phyloP scores from a whole-genome alignment of 257 asterid genomes.

The Schizonepeta tenuifolia region DNA sequence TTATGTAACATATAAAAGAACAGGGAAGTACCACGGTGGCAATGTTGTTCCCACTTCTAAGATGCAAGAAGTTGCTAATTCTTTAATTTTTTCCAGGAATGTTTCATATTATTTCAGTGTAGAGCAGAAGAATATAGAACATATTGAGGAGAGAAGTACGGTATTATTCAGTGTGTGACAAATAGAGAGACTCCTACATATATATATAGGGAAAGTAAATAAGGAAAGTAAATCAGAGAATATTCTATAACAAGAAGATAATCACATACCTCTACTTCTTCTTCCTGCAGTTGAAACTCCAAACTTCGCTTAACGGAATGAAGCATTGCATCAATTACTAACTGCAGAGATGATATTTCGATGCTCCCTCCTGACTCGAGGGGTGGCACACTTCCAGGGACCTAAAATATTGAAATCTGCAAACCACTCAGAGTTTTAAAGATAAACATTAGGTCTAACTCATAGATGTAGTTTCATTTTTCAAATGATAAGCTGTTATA shows the following conservation, averaged over 20 bases:
- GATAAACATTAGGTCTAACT: conserved; percentile 5
- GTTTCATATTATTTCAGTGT: too few relatives aligned
- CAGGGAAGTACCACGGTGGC: background rate
- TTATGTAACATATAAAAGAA: background rate
- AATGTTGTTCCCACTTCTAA: background rate
- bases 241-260: background rate
- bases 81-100: background rate
- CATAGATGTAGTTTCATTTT: background rate
- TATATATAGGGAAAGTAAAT: too few relatives aligned
- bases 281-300: conserved; percentile 48
- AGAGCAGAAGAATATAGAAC: too few relatives aligned
- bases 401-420: conserved; percentile 48
- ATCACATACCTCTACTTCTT: conserved; percentile 44
- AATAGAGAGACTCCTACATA: too few relatives aligned
- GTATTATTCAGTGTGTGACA: too few relatives aligned
- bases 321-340: conserved; percentile 50
- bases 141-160: too few relatives aligned
- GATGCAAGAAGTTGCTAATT: background rate
- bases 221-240: too few relatives aligned
- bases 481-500: background rate
- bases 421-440: conserved; percentile 24
- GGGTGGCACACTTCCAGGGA: conserved; percentile 30
- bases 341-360: conserved; percentile 36
- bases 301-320: conserved; percentile 50
- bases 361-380: conserved; percentile 32